Base-by-base conservation (phyloP, 164 flowering plant species). In the Platanus orientalis region DNA sequence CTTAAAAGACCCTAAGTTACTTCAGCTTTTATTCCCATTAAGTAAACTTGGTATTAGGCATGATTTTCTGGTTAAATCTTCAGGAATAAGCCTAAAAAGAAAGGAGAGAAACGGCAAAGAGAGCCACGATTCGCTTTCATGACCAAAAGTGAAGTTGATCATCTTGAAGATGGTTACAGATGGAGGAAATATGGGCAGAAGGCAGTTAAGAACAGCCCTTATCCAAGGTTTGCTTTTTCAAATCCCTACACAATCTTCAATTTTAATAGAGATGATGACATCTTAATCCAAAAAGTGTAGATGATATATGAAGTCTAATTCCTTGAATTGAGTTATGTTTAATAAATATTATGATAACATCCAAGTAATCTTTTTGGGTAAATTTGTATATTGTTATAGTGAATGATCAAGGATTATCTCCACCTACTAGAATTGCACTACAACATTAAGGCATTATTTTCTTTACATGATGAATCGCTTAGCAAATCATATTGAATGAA, bases 181-280 rank as follows among this genome's bases (percentile, higher is more conserved):
- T 89, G 95, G 95, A 83, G 95, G 78, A 88, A 88, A 71, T 88
- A 88, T 60, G 96, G 96, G 32, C 92, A 89, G 67, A 89, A 89
- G 61, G 92, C 96, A 44, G 92, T 86, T 56, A 86, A 89, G 71
- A 83, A 86, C 58, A 86, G 92, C 76, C 83, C 88, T 64, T 86
- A 80, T 77, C 92, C 96, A 28, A 84, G 96, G 92, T 89, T 42
- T 21, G 26, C 30, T 51, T 17, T 14, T 17, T 21, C 20, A 16
- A n/a, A 23, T 51, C 13, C 23, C 40, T 5, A 28, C 17, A 23
- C 42, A 36, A 36, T n/a, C n/a, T n/a, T n/a, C n/a, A 36, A 36
- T 36, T 36, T 7, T 3, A 36, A 36, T 36, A 3, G 7, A 36
- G 9, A 36, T n/a, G n/a, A n/a, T n/a, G n/a, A n/a, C n/a, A n/a